Evolutionary conservation across 2,329 filamentous ascomycete species (phyloP), one percentile per base, ranked within the genome.

Genomic region (Penicillium brasilianum): DNA sequence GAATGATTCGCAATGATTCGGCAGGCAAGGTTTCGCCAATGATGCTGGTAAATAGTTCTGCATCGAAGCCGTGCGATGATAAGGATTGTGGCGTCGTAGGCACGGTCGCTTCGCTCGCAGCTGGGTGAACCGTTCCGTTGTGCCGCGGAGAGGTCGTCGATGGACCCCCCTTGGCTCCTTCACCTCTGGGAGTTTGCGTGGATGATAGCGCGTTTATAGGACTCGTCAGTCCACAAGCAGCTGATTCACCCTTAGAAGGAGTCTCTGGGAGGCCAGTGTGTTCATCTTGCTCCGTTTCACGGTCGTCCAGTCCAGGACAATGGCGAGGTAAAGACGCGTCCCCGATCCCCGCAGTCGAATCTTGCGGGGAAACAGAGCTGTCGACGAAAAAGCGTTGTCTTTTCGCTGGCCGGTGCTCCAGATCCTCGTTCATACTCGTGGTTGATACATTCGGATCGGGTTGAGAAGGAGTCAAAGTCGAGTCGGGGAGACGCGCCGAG

Each of bases 331-430:
- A 36, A 9, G 67, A 63, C 62, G 66, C 68, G 67, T 74, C 66
- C 28, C 60, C 37, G 55, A 20, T 55, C 14, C 57, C 57, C 28
- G 44, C 44, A 43, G 56, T 39, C 18, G 60, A 73, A 66, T 46
- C 67, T 51, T 50, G 61, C 69, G 10, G 69, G 58, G 59, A 59
- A 37, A 61, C 65, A 52, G 69, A 68, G 30, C 84, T 81, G 48
- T 87, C 84, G 16, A 82, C 78, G 66, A 89, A 89, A 76, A 88
- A 88, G 30, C 87, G 83, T 62, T 85, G 81, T 75, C 87, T 88
- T 75, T 89, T 89, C 25, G 76, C 74, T 4, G 87, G 87, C 20
- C 84, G 77, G 48, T 85, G 80, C 53, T 85, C 80, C 49, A 82
- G 71, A 59, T 81, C 76, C 66, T 66, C 60, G 52, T 60, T 63